Base-by-base conservation (phyloP, 768 basidiomycete species). In the Agrocybe pediades region DNA sequence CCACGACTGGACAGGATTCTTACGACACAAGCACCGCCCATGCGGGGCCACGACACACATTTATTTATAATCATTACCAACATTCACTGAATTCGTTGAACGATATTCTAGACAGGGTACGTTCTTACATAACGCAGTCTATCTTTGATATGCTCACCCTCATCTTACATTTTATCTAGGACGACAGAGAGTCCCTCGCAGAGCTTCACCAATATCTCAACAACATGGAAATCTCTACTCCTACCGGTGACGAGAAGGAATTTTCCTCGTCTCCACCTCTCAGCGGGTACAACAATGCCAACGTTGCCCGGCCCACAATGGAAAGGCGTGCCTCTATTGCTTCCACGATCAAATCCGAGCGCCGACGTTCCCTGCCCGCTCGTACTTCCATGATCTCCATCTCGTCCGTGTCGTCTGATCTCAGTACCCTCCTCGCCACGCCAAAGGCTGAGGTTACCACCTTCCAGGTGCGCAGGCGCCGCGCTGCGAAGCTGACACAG, bases 401-500 rank as follows among this genome's bases (percentile, higher is more conserved):
- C 41, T 67, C 77, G 17, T 66, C 86, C 15, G 82, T 85, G 50
- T 72, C 71, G n/a, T n/a, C n/a, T n/a, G n/a, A n/a, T n/a, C n/a
- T n/a, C n/a, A n/a, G n/a, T 61, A 77, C 70, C 48, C 29, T 74
- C 23, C 41, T 36, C 13, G 33, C 69, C 16, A 60, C 78, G 17
- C 68, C 77, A 21, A 73, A 76, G 53, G 73, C 79, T 3, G 76
- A 82, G 9, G 57, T 75, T 55, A 72, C 72, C 13, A 72, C 78
- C 54, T 92, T 93, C 76, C 87, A 92, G 67, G 67, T 78, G 51
- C 85, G 90, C 43, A 76, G 92, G 49, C 75, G 84, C 39, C 76
- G 86, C 53, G 91, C 90, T 4, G 90, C 91, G 56, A 94, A 94
- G 74, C 77, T 94, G 55, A 87, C 88, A 23, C 80, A 87, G 70